Evolutionary conservation across 2,329 filamentous ascomycete species (phyloP).

Genomic region (Talaromyces verruculosus): DNA sequence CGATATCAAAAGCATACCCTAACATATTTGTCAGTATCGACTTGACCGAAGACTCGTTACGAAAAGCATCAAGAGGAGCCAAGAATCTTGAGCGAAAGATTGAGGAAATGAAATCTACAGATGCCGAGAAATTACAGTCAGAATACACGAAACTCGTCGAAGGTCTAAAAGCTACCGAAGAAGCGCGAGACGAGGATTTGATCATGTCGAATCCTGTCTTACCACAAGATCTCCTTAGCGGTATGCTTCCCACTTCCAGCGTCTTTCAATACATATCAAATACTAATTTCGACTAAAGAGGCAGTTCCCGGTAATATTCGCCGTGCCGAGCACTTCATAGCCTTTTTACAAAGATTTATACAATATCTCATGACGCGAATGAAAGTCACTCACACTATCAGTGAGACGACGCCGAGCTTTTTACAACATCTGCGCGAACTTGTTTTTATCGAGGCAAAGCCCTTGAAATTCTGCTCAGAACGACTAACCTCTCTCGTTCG

Average conservation of each 20-base stretch:
- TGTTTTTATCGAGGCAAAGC: constrained; percentile 97
- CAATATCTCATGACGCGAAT: constrained; percentile 97
- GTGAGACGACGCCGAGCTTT: constrained; percentile 93
- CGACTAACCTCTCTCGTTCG: constrained; percentile 89
- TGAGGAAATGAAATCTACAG: constrained; percentile 89
- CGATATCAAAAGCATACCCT: background rate
- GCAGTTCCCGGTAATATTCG: constrained; percentile 96
- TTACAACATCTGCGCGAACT: constrained; percentile 89
- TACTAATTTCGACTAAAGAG: constrained; percentile 49
- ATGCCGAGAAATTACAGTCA: constrained; percentile 88
- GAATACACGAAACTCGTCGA: constrained; percentile 96
- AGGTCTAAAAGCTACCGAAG: constrained; percentile 81
- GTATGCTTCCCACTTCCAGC: background rate
- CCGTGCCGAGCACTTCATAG: constrained; percentile 90
- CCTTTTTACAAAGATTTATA: constrained; percentile 93
- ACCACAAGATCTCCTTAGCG: constrained; percentile 85
- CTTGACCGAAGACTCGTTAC: constrained; percentile 88
- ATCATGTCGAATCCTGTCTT: constrained; percentile 97
- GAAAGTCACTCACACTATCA: constrained; percentile 97
- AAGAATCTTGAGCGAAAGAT: constrained; percentile 90
- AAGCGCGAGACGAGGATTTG: constrained; percentile 86
- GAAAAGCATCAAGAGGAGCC: constrained; percentile 86
- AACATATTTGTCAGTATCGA: constrained; percentile 72
- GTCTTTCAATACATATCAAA: no score
- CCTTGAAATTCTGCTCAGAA: constrained; percentile 88